These are phyloP conservation scores for Calocybe indica DNA, from an alignment of 768 basidiomycete species.

Conservation along the genomic window DNA sequence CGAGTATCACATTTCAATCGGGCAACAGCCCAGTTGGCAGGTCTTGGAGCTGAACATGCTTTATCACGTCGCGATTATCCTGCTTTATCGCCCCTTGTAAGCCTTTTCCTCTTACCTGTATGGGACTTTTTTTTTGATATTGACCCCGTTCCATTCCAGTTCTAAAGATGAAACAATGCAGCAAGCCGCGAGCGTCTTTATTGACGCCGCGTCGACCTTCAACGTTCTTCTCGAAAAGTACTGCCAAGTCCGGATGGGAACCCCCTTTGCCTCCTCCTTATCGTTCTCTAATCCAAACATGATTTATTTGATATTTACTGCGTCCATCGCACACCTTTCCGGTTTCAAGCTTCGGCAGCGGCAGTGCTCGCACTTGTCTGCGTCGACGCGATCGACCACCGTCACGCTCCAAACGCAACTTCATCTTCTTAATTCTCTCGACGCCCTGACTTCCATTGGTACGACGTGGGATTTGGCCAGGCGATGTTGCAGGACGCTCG, in stretches of 20 bases:
- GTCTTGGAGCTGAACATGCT: conserved; percentile 24
- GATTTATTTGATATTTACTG: conserved; percentile 17
- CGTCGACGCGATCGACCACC: conserved; percentile 6
- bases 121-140: conserved; percentile 2
- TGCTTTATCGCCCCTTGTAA: conserved; percentile 20
- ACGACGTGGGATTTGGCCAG: conserved; percentile 21
- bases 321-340: conserved; percentile 12
- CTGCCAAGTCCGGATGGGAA: conserved; percentile 5
- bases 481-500: conserved; percentile 18
- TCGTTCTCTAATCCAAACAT: conserved; percentile 15
- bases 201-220: conserved; percentile 20
- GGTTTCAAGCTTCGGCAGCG: conserved; percentile 10
- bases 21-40: conserved; percentile 15
- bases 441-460: conserved; percentile 20
- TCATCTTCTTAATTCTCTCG: conserved; percentile 20
- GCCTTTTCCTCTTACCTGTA: background rate
- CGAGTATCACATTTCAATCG: conserved; percentile 18
- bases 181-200: conserved; percentile 12
- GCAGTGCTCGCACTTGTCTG: background rate
- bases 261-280: conserved; percentile 3
- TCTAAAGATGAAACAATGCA: conserved; percentile 9
- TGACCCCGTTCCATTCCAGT: conserved; percentile 6
- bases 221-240: conserved; percentile 22
- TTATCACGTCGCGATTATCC: conserved; percentile 20
- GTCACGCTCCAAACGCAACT: conserved; percentile 20